phyloP scores from a whole-genome alignment of 768 basidiomycete genomes.

The Mycena polygramma region DNA sequence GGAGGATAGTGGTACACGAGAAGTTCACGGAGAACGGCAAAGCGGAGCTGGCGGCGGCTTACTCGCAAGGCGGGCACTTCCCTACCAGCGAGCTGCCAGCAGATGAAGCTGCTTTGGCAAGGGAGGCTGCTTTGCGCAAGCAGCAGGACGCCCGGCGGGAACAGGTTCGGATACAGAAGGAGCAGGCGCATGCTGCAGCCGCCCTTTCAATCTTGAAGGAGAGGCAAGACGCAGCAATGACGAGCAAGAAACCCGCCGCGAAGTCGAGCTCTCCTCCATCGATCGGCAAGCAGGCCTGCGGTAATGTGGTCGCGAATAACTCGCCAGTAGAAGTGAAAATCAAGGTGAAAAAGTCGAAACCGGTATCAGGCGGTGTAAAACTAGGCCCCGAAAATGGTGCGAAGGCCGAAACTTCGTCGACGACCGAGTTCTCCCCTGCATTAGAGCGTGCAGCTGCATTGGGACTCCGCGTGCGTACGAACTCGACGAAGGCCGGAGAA shows the following conservation, averaged over 20 bases:
- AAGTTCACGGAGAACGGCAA: slow-evolving; percentile 1
- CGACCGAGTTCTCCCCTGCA: slow-evolving; percentile 19
- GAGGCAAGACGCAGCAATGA: slow-evolving; percentile 41
- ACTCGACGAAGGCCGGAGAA: not conserved
- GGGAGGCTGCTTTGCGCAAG: slow-evolving; percentile 48
- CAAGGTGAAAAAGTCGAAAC: slow-evolving; percentile 33
- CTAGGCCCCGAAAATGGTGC: slow-evolving; percentile 22
- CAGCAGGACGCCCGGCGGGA: slow-evolving; percentile 48
- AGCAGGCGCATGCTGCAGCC: slow-evolving; percentile 45
- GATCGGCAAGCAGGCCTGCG: not conserved
- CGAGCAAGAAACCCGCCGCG: slow-evolving; percentile 24
- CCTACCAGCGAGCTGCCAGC: slow-evolving; percentile 34
- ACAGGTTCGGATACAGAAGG: slow-evolving; percentile 47
- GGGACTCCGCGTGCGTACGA: slow-evolving; percentile 29
- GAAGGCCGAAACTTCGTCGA: slow-evolving; percentile 3
- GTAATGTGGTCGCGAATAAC: slow-evolving; percentile 12
- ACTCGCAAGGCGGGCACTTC: not conserved
- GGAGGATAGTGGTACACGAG: not conserved
- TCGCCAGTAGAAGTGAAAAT: slow-evolving; percentile 24
- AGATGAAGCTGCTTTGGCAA: slow-evolving; percentile 39
- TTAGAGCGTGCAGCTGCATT: slow-evolving; percentile 32
- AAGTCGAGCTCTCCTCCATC: slow-evolving; percentile 19
- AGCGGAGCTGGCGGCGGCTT: not conserved
- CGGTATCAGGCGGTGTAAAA: slow-evolving; percentile 35
- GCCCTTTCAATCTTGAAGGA: slow-evolving; percentile 45